These are phyloP conservation scores for Fraxinus americana DNA, from an alignment of 257 asterid species.

Conservation along the genomic window DNA sequence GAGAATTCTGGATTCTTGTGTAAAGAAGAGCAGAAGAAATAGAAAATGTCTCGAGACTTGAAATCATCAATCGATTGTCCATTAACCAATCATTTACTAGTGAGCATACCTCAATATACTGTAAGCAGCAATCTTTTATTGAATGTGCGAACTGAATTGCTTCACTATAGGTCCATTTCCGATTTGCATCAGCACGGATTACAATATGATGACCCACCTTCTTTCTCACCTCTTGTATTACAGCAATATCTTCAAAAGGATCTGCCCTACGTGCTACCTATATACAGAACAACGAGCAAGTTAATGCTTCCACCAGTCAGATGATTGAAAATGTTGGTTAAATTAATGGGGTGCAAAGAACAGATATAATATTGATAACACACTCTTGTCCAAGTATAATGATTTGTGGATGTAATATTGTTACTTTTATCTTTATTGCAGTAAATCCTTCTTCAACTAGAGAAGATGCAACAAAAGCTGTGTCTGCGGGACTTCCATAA, in stretches of 20 bases:
- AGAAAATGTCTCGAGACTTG: not conserved
- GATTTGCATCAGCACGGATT: constrained; percentile 91
- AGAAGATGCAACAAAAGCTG: constrained; percentile 65
- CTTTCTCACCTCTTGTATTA: constrained; percentile 79
- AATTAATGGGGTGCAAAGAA: not conserved
- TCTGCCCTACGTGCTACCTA: constrained; percentile 83
- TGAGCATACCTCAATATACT: constrained; percentile 82
- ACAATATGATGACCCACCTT: constrained; percentile 66
- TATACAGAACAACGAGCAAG: constrained; percentile 12
- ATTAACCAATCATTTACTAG: not conserved
- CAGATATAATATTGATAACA: not conserved
- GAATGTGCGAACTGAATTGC: constrained; percentile 73
- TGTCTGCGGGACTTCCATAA: constrained; percentile 63
- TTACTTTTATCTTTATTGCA: constrained; percentile 82
- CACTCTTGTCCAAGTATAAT: constrained; percentile 10
- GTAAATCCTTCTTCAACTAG: constrained; percentile 83
- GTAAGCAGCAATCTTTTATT: constrained; percentile 69
- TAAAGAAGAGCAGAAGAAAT: not conserved
- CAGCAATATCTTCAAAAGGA: constrained; percentile 75
- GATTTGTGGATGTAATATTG: not conserved
- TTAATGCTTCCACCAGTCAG: constrained; percentile 6
- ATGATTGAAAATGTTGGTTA: not conserved
- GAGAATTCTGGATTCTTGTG: not conserved
- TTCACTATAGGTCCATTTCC: constrained; percentile 73
- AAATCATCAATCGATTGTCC: constrained; percentile 11